These are phyloP conservation scores for Termitomyces sp. DNA, from an alignment of 768 basidiomycete genomes.

Conservation along the genomic window DNA sequence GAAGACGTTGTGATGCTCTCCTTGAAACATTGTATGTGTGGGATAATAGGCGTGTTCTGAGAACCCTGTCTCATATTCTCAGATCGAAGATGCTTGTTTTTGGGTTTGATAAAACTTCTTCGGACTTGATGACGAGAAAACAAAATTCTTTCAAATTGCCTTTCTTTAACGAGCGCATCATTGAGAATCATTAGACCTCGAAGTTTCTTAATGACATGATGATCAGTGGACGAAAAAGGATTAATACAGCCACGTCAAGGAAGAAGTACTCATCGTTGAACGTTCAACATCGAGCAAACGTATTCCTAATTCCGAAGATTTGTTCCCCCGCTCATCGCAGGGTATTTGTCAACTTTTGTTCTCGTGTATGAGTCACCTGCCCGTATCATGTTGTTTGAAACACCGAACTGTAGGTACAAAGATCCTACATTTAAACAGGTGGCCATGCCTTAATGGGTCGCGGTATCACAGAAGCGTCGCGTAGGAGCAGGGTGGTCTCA, in stretches of 20 bases:
- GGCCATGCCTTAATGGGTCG: neutral
- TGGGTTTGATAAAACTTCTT: conserved; percentile 11
- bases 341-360: conserved; percentile 1
- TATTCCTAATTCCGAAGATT: conserved; percentile 3
- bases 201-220: conserved; percentile 7
- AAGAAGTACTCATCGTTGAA: neutral
- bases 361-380: conserved; percentile 4
- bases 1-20: conserved; percentile 2
- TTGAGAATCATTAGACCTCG: neutral
- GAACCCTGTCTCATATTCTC: conserved; percentile 4
- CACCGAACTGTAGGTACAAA: neutral
- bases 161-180: conserved; percentile 1
- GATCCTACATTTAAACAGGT: neutral
- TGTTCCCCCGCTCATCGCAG: neutral
- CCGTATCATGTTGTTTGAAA: neutral
- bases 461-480: neutral
- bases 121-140: neutral
- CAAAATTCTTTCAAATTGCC: conserved; percentile 11
- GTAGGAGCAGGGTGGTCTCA: neutral
- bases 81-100: conserved; percentile 6
- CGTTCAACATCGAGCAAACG: conserved; percentile 4
- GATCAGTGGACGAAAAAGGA: conserved; percentile 12
- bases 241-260: conserved; percentile 13
- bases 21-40: conserved; percentile 9
- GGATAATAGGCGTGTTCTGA: conserved; percentile 5